Conservation (phyloP, 805 yeast species). For the Metahyphopichia silvanorum region DNA sequence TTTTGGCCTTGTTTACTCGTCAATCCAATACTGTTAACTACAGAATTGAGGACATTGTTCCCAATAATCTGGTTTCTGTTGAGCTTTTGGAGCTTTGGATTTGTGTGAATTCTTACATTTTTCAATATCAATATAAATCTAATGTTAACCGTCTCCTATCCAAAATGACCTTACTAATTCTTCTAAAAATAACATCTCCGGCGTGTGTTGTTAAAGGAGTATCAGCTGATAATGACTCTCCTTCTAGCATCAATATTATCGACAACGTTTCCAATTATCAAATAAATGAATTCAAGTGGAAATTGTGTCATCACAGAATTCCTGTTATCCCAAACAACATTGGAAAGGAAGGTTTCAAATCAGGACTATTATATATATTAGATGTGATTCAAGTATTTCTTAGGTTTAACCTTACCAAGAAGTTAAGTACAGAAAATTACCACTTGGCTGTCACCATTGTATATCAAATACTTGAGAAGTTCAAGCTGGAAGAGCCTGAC, state of each 20-base stretch:
- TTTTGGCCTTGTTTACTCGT: constrained; percentile 11
- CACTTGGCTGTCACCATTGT: constrained; percentile 23
- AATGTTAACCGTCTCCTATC: constrained; percentile 19
- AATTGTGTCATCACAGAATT: constrained; percentile 36
- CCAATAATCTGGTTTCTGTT: constrained; percentile 9
- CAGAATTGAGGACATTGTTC: constrained; percentile 12
- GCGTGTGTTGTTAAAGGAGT: background rate
- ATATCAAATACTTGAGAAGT: constrained; percentile 18
- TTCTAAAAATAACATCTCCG: constrained; percentile 14
- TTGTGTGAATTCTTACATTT: constrained; percentile 34
- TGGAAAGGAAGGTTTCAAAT: constrained; percentile 21
- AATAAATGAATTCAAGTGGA: constrained; percentile 39
- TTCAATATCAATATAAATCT: constrained; percentile 35
- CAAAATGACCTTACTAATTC: constrained; percentile 22
- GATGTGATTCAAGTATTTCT: constrained; percentile 27
- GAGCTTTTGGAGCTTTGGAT: constrained; percentile 30
- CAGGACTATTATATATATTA: constrained; percentile 29
- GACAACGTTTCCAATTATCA: constrained; percentile 11
- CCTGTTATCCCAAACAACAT: constrained; percentile 30
- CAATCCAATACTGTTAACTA: constrained; percentile 8
- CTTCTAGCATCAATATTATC: background rate
- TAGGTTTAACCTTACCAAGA: constrained; percentile 37
- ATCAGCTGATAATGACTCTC: background rate
- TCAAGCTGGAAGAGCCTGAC: constrained; percentile 8
- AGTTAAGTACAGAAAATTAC: constrained; percentile 28